Conservation (phyloP, 768 basidiomycete species). For the Calocybe indica region DNA sequence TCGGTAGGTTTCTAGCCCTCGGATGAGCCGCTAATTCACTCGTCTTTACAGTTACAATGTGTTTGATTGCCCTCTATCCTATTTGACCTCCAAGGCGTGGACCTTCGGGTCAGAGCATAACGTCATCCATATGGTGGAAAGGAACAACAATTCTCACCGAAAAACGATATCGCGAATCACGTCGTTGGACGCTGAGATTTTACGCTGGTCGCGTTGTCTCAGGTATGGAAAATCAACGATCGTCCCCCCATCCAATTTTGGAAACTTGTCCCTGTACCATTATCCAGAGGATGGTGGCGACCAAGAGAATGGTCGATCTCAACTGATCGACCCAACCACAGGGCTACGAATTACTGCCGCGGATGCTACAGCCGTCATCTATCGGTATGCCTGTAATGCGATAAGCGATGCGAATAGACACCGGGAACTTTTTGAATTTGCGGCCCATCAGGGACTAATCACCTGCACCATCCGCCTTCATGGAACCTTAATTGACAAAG, state of each 20-base stretch:
- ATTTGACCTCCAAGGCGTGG: conserved; percentile 46
- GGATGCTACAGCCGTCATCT: too few species aligned
- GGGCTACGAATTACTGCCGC: too few species aligned
- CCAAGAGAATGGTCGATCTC: too few species aligned
- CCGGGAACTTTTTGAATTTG: conserved; percentile 36
- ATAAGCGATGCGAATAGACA: too few species aligned
- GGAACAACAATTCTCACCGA: conserved; percentile 49
- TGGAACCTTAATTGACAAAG: conserved; percentile 30
- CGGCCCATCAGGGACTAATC: conserved; percentile 26
- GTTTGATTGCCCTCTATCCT: conserved; percentile 57
- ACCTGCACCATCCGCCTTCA: conserved; percentile 45
- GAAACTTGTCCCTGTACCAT: conserved; percentile 30
- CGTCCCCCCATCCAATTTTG: conserved; percentile 40
- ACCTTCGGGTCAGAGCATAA: conserved; percentile 43
- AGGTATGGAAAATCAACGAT: conserved; percentile 28
- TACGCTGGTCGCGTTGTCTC: conserved; percentile 46
- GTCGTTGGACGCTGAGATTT: conserved; percentile 31
- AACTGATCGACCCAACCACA: too few species aligned
- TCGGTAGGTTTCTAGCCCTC: conserved; percentile 34
- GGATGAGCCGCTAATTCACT: background rate
- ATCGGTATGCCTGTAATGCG: too few species aligned
- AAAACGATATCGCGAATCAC: conserved; percentile 42
- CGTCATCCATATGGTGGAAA: conserved; percentile 59
- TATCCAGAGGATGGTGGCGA: too few species aligned
- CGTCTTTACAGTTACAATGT: conserved; percentile 44